Percentiles rank a stretch among this genome's conserved stretches.
Conservation (phyloP, 768 basidiomycete species). For the Termitomyces titanicus region DNA sequence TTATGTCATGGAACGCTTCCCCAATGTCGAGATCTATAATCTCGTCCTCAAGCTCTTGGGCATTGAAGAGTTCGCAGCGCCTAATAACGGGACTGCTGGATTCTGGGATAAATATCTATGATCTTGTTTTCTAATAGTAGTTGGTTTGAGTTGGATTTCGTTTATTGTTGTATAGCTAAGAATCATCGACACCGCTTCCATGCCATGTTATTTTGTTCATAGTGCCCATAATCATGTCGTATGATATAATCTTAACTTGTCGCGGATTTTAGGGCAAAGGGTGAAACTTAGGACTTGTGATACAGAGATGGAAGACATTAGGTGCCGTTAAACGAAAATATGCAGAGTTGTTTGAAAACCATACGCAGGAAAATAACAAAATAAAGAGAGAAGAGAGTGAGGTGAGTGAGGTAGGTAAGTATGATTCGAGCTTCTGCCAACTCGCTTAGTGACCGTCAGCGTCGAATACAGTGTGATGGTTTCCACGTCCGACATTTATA, state of each 20-base stretch:
- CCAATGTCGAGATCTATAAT: conserved; percentile 83
- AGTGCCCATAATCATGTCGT: conserved; percentile 1
- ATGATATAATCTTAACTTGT: conserved; percentile 3
- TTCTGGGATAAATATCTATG: conserved; percentile 84
- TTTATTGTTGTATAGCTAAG: neutral
- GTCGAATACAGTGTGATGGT: conserved; percentile 71
- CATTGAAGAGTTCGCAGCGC: conserved; percentile 49
- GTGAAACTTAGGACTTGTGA: neutral
- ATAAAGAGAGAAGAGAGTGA: neutral
- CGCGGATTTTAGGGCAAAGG: neutral
- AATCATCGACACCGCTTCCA: neutral
- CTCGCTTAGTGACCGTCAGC: conserved; percentile 50
- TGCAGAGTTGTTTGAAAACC: conserved; percentile 1
- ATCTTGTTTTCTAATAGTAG: neutral
- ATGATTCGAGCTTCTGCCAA: neutral
- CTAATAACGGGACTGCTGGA: conserved; percentile 72
- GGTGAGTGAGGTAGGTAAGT: neutral
- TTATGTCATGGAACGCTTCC: conserved; percentile 79
- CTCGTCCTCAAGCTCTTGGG: conserved; percentile 75
- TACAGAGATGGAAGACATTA: neutral
- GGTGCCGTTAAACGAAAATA: neutral
- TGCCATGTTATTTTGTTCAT: neutral
- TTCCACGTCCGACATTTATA: conserved; percentile 39
- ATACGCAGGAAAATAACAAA: neutral
- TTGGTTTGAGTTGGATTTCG: too few relatives aligned